Conservation (phyloP, 257 asterid species). For the Eustoma russellianum region DNA sequence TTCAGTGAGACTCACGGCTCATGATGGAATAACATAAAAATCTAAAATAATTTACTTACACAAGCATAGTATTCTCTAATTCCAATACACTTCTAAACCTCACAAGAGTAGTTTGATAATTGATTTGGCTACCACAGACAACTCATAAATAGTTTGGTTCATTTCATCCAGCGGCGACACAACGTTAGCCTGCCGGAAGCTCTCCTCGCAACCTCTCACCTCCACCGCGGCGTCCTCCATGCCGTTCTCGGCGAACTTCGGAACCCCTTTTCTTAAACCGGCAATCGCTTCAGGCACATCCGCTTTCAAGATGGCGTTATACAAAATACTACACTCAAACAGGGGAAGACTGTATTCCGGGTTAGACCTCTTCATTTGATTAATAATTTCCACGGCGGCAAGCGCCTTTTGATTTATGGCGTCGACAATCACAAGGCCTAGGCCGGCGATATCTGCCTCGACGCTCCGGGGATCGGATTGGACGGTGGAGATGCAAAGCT, state of each 20-base stretch:
- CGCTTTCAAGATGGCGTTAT: slow-evolving; percentile 14
- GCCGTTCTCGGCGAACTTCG: slow-evolving; percentile 22
- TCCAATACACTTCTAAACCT: not conserved
- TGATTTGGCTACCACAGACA: slow-evolving; percentile 20
- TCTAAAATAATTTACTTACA: too few relatives aligned
- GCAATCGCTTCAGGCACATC: slow-evolving; percentile 17
- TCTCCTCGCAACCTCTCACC: slow-evolving; percentile 13
- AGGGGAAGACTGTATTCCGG: slow-evolving; percentile 12
- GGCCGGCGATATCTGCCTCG: slow-evolving; percentile 7
- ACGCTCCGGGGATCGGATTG: slow-evolving; percentile 19
- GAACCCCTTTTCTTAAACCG: slow-evolving; percentile 15
- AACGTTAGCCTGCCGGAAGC: not conserved
- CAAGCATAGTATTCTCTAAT: too few relatives aligned
- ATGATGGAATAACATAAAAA: too few relatives aligned
- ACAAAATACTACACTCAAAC: slow-evolving; percentile 1
- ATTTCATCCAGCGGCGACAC: not conserved
- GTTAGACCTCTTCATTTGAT: slow-evolving; percentile 9
- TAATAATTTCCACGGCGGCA: slow-evolving; percentile 2
- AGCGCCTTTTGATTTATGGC: slow-evolving; percentile 10
- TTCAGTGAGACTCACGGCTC: too few relatives aligned
- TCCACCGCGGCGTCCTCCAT: slow-evolving; percentile 19
- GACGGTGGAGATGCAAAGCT: slow-evolving; percentile 23
- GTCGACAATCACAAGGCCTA: slow-evolving; percentile 25
- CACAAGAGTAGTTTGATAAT: slow-evolving; percentile 21
- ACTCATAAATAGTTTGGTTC: slow-evolving; percentile 14